Evolutionary conservation across 306 rosid genomes (phyloP), one percentile per base, ranked within the genome.

Genomic region (Pyrus betulifolia): DNA sequence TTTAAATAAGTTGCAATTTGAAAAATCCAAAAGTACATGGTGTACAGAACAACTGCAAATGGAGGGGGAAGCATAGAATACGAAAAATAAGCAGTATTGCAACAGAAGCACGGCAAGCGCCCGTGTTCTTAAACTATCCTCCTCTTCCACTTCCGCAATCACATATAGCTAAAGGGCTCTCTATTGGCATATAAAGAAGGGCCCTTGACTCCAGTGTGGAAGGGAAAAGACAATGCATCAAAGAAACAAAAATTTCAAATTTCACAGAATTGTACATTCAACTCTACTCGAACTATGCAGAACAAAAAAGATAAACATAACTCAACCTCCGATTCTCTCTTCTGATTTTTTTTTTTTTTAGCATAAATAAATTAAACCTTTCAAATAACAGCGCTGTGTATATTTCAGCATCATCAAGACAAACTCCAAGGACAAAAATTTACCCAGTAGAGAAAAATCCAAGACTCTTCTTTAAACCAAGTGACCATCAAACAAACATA

Each of bases 1-100:
- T 33, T 74, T 17, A 23, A 67, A 80, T 66, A 45, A 80, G 58
- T 81, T 78, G 51, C 55, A 17, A 38, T 71, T 76, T 10, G 38
- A 69, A 75, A 80, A 75, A 70, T 81, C 64, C 68, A 55, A 59
- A 70, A 72, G 65, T 74, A 71, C 75, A 70, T 70, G 46, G 62
- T 63, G 40, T 35, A 65, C 55, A 28, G 67, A 19, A 62, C 45
- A 27, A 74, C 2, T 44, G 28, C 23, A 62, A 61, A 17, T 8
- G 22, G 25, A 45, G 30, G 22, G n/a, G 44, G 61, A 61, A 17
- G 70, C 70, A 30, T n/a, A 44, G 42, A 44, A 30, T 62, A 19
- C 46, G 45, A 44, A 74, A 61, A 72, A 18, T 44, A 61, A 23
- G 67, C 76, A 9, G 51, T 64, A 35, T 17, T 19, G 28, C 70